Conservation (phyloP, 176 grass and related monocot species). For the Panicum miliaceum region DNA sequence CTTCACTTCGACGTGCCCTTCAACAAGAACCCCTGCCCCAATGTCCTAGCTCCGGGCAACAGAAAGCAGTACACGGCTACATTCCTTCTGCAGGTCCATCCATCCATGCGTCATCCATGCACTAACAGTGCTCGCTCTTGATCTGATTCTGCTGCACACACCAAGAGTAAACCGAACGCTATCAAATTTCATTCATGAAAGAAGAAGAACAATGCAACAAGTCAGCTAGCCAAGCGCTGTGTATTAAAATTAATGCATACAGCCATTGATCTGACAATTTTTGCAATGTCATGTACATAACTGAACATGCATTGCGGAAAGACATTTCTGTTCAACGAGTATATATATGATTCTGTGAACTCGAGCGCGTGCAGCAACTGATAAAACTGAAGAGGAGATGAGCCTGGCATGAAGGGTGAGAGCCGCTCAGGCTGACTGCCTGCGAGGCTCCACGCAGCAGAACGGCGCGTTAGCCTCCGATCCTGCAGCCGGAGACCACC, state of each 20-base stretch:
- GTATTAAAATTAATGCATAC: neutral
- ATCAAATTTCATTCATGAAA: neutral
- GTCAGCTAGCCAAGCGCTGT: neutral
- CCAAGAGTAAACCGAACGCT: neutral
- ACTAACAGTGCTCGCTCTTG: neutral
- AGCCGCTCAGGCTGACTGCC: conserved; percentile 54
- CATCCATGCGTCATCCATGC: neutral
- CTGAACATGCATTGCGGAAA: conserved; percentile 2
- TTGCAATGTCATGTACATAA: neutral
- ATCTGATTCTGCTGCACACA: neutral
- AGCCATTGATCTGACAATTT: neutral
- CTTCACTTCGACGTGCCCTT: neutral
- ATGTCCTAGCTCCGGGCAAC: neutral
- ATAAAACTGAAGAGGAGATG: conserved; percentile 16
- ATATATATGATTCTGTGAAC: neutral
- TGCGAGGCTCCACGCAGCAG: conserved; percentile 23
- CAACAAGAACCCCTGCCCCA: neutral
- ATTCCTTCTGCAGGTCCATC: neutral
- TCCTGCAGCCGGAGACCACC: neutral
- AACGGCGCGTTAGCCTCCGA: neutral
- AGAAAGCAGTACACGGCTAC: neutral
- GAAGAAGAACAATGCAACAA: neutral
- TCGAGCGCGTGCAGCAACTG: neutral
- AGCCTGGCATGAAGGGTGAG: conserved; percentile 52
- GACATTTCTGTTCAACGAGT: neutral